phyloP scores from a whole-genome alignment of 768 basidiomycete species.

The Pulveroboletus sp. region DNA sequence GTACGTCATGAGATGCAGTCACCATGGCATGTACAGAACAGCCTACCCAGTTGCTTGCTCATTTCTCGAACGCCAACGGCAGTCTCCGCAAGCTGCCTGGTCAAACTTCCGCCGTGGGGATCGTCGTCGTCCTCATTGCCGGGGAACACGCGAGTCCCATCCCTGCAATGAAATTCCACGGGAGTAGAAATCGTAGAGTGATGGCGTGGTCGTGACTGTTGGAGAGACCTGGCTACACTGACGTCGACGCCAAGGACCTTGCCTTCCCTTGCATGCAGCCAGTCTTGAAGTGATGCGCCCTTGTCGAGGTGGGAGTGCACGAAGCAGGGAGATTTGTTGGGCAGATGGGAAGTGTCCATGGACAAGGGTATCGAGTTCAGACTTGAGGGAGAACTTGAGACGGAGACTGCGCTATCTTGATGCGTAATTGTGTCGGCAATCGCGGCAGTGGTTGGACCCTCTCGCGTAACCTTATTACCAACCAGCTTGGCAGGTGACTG shows the following conservation, averaged over 20 bases:
- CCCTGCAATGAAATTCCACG: conserved; percentile 14
- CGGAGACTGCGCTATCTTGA: conserved; percentile 13
- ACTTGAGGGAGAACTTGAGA: conserved; percentile 30
- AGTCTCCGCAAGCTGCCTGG: conserved; percentile 92
- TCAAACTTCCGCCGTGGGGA: conserved; percentile 73
- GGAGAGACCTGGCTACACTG: conserved; percentile 50
- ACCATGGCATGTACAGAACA: conserved; percentile 1
- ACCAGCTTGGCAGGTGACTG: conserved; percentile 21
- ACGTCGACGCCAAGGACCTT: conserved; percentile 35
- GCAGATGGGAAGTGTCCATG: conserved; percentile 24
- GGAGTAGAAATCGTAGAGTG: conserved; percentile 8
- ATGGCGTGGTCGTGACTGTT: conserved; percentile 22
- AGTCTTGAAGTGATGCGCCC: conserved; percentile 73
- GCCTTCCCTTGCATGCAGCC: conserved; percentile 47
- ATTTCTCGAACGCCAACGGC: conserved; percentile 97
- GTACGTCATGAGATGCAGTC: conserved; percentile 11
- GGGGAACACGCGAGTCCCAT: conserved; percentile 18
- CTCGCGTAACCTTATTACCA: conserved; percentile 16
- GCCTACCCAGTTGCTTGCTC: conserved; percentile 95
- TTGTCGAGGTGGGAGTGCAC: conserved; percentile 91
- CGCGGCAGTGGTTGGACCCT: conserved; percentile 8
- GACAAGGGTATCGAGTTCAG: conserved; percentile 23
- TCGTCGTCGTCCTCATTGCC: conserved; percentile 59
- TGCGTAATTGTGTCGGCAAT: conserved; percentile 18
- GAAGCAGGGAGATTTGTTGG: conserved; percentile 75